Base-by-base conservation (phyloP, 345 rosid species). In the Raphanus raphanistrum region DNA sequence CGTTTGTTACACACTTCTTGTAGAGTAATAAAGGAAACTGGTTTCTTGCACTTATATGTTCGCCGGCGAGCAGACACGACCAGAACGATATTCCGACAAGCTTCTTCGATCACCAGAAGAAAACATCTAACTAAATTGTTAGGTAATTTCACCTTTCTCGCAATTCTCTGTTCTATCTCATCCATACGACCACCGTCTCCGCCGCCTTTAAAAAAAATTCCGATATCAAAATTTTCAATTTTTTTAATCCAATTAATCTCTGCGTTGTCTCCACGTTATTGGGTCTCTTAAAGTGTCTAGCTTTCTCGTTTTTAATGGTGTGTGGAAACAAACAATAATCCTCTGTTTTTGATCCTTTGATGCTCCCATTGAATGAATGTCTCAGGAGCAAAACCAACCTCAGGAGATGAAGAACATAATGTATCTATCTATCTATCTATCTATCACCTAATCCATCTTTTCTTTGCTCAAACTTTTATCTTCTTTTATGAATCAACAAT, bases 361-460 rank as follows among this genome's bases (percentile, higher is more conserved):
- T 43, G 50, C 0, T 43, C 50, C 15, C 15, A 43, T 4, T 41
- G 48, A 41, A 41, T 43, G 50, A 43, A 12, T 43, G 50, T 43
- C 11, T 43, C 50, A 43, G 50, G 55, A 48, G 17, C 5, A 48
- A 48, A 48, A 48, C n/a, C 48, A 65, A 66, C 55, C 26, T 65
- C 45, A 55, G 41, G 41, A 63, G 72, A 80, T 75, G 83, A 71
- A 70, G 76, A 25, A 25, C 6, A 58, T 58, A 9, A 62, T 76
- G 80, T 80, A 75, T 41, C 11, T 38, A 28, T n/a, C n/a, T 28
- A 28, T 33, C 36, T 80, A 75, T 41, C 11, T 80, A 75, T 41
- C 11, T 28, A 28, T 33, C 36, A 2, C 45, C 45, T 38, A 11
- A 41, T 72, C 48, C 28, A 67, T 67, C 57, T 62, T 68, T 32